These are phyloP conservation scores for Gelatoporia subvermispora DNA, from an alignment of 768 basidiomycete species.

Conservation along the genomic window DNA sequence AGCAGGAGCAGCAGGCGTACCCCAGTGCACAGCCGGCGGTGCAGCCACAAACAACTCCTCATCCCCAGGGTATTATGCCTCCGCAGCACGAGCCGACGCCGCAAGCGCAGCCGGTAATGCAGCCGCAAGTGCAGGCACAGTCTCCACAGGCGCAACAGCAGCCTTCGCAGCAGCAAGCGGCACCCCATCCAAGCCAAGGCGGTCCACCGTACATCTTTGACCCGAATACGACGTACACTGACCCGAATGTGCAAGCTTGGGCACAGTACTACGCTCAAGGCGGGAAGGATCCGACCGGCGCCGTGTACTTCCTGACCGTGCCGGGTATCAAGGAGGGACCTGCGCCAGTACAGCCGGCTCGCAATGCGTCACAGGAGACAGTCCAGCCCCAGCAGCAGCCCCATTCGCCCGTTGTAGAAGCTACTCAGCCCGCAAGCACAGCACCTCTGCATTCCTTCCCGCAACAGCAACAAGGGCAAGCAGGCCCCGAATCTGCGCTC, in stretches of 20 bases:
- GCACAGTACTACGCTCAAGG: constrained; percentile 82
- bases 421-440: background rate
- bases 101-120: constrained; percentile 23
- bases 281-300: constrained; percentile 66
- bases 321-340: constrained; percentile 61
- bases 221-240: constrained; percentile 62
- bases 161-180: constrained; percentile 24
- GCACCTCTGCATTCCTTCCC: background rate
- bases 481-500: background rate
- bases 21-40: constrained; percentile 17
- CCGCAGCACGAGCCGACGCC: constrained; percentile 17
- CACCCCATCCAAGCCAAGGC: constrained; percentile 2
- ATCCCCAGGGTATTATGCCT: constrained; percentile 24
- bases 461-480: background rate
- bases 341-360: constrained; percentile 4
- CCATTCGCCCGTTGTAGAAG: background rate
- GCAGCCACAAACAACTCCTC: constrained; percentile 28
- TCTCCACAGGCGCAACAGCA: constrained; percentile 23
- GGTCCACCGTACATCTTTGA: constrained; percentile 56
- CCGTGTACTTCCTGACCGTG: constrained; percentile 76
- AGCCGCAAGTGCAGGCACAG: constrained; percentile 23
- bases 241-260: constrained; percentile 83
- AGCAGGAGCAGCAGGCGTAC: constrained; percentile 15
- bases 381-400: constrained; percentile 1
- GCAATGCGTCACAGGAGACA: constrained; percentile 3